These are phyloP conservation scores for Colletotrichum sp. DNA, from an alignment of 2,329 filamentous ascomycete species.

Conservation along the genomic window DNA sequence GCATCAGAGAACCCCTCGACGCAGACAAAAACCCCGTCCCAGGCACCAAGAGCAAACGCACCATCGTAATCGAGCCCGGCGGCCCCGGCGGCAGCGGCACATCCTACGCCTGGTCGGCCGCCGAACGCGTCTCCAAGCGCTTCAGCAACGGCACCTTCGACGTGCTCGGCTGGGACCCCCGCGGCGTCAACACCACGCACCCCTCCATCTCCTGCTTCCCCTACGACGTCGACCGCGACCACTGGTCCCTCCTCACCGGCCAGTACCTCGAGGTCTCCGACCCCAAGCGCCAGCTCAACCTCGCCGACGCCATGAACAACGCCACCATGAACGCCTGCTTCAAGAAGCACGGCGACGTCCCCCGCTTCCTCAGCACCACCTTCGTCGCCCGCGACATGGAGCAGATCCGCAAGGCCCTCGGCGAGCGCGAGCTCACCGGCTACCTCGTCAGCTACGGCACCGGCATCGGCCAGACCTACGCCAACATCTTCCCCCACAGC, in stretches of 20 bases:
- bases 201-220: constrained; percentile 53
- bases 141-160: constrained; percentile 49
- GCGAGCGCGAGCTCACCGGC: constrained; percentile 51
- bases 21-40: constrained; percentile 16
- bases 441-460: constrained; percentile 59
- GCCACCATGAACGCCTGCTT: constrained; percentile 49
- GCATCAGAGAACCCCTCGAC: constrained; percentile 11
- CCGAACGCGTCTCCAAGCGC: constrained; percentile 41
- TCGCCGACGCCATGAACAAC: constrained; percentile 51
- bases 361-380: constrained; percentile 50
- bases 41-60: constrained; percentile 47
- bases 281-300: constrained; percentile 41
- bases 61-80: constrained; percentile 55
- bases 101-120: constrained; percentile 40
- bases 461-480: constrained; percentile 56
- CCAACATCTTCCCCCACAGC: constrained; percentile 53
- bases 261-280: constrained; percentile 43
- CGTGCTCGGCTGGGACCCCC: constrained; percentile 60
- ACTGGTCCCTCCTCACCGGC: constrained; percentile 45
- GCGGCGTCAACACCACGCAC: constrained; percentile 53
- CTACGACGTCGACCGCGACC: constrained; percentile 48
- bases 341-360: constrained; percentile 47
- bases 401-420: constrained; percentile 49
- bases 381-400: constrained; percentile 55
- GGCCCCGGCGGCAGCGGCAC: constrained; percentile 56